Evolutionary conservation across 2,329 filamentous ascomycete genomes (phyloP).

Genomic region (Calonectria ilicicola): DNA sequence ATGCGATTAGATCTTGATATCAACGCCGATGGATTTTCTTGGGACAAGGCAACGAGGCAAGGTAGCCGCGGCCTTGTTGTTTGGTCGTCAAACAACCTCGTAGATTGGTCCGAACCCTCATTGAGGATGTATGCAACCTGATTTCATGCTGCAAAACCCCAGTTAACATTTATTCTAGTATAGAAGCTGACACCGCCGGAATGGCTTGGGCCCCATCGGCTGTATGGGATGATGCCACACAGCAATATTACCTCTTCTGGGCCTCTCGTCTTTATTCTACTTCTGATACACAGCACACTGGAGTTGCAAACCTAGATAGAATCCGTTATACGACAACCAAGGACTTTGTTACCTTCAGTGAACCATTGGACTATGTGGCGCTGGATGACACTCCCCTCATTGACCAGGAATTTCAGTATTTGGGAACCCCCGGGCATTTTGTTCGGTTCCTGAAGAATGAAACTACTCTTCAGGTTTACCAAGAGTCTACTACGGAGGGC

Average conservation of each 20-base stretch:
- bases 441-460: constrained; percentile 65
- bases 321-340: constrained; percentile 64
- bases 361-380: constrained; percentile 58
- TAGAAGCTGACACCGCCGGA: constrained; percentile 49
- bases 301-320: constrained; percentile 51
- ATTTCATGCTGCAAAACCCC: too few species aligned
- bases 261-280: constrained; percentile 56
- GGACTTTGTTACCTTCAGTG: constrained; percentile 62
- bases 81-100: constrained; percentile 50
- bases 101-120: constrained; percentile 47
- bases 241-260: constrained; percentile 62
- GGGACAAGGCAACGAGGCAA: constrained; percentile 49
- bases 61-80: constrained; percentile 52
- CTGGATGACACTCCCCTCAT: constrained; percentile 56
- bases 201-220: constrained; percentile 54
- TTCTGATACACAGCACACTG: constrained; percentile 58
- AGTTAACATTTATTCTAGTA: constrained; percentile 32
- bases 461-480: constrained; percentile 59
- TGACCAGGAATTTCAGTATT: constrained; percentile 60
- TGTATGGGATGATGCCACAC: constrained; percentile 48
- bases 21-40: constrained; percentile 48
- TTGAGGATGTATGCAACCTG: constrained; percentile 4
- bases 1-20: constrained; percentile 49
- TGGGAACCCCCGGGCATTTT: constrained; percentile 54
- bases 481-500: constrained; percentile 57